Conservation (phyloP, 2,329 filamentous ascomycete genomes). For the Orbilia blumenaviensis region DNA sequence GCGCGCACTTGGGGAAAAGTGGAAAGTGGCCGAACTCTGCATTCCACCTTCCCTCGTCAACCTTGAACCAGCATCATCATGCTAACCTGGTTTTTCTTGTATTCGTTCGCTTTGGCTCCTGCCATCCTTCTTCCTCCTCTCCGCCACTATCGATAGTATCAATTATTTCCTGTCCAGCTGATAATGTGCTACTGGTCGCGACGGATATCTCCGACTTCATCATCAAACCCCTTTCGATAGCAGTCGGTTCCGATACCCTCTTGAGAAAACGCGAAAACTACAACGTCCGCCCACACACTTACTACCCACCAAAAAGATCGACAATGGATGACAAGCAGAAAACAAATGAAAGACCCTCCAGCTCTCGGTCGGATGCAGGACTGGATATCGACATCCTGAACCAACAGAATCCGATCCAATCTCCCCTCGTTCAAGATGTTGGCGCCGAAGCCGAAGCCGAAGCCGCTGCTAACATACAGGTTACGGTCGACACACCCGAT, state of each 20-base stretch:
- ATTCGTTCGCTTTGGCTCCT: neutral
- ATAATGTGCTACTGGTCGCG: slow-evolving; percentile 35
- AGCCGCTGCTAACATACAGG: slow-evolving; percentile 17
- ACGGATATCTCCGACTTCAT: slow-evolving; percentile 24
- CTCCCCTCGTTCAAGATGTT: slow-evolving; percentile 59
- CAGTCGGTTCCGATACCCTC: neutral
- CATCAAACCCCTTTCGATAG: slow-evolving; percentile 29
- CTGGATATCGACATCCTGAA: slow-evolving; percentile 82
- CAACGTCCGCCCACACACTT: no score
- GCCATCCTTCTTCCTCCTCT: neutral
- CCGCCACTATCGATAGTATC: slow-evolving; percentile 6
- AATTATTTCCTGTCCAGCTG: neutral
- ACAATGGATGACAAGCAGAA: slow-evolving; percentile 28
- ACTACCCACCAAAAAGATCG: neutral
- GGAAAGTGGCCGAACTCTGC: slow-evolving; percentile 36
- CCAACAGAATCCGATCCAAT: slow-evolving; percentile 77
- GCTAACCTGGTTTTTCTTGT: slow-evolving; percentile 9
- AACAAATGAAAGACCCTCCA: slow-evolving; percentile 13
- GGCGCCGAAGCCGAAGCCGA: slow-evolving; percentile 60
- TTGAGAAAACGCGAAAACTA: neutral
- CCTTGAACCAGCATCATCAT: slow-evolving; percentile 9
- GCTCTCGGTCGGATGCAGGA: slow-evolving; percentile 66
- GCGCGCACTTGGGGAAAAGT: slow-evolving; percentile 11
- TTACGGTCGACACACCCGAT: slow-evolving; percentile 5
- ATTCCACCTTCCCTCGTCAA: slow-evolving; percentile 1